Percentiles rank a stretch among this genome's conserved stretches.
Conservation (phyloP, 1,284 basidiomycete species). For the Leccinum griseonigrum region DNA sequence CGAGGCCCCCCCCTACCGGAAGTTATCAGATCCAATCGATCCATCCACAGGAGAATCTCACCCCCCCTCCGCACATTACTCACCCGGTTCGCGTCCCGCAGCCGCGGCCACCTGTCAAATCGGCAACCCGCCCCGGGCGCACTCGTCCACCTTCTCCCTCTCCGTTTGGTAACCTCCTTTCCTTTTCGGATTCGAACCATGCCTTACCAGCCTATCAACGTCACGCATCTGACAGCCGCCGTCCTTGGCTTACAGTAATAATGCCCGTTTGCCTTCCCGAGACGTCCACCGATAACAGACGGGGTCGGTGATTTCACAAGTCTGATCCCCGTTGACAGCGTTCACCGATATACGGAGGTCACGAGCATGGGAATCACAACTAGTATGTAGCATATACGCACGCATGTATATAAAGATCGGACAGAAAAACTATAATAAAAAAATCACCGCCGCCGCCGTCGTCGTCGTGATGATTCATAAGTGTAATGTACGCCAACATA, state of each 20-base stretch:
- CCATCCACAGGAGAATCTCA: background rate
- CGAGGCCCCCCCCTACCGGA: background rate
- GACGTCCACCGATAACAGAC: background rate
- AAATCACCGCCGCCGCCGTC: background rate
- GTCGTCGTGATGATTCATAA: background rate
- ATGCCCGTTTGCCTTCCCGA: background rate
- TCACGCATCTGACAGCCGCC: constrained; percentile 5
- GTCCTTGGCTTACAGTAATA: background rate
- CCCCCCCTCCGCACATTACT: background rate
- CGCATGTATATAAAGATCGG: background rate
- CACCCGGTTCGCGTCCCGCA: background rate
- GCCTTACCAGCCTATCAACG: background rate
- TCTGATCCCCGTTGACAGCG: background rate
- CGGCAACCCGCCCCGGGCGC: background rate
- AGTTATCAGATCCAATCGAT: background rate
- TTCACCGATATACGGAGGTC: background rate
- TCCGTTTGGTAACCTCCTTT: background rate
- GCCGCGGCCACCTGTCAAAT: constrained; percentile 2
- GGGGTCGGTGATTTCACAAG: background rate
- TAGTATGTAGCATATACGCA: constrained; percentile 19
- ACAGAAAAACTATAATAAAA: background rate
- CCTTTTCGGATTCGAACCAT: background rate
- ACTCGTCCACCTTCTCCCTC: background rate
- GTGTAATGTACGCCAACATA: background rate
- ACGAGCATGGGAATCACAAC: background rate